phyloP scores from a whole-genome alignment of 2,329 filamentous ascomycete genomes.

The Cryphonectria japonica region DNA sequence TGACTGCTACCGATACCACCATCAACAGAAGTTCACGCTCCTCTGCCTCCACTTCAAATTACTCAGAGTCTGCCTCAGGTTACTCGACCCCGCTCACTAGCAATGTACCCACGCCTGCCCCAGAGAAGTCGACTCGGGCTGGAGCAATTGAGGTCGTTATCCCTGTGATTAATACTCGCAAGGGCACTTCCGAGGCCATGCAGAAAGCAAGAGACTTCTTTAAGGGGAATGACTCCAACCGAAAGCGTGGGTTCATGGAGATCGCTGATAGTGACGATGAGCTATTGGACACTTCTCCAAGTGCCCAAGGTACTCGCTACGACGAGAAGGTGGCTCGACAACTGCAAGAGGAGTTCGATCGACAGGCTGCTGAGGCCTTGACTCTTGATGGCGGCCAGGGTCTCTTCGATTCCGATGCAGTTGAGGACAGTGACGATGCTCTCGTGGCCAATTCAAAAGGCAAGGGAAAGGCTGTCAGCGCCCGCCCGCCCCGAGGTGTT shows the following conservation, averaged over 20 bases:
- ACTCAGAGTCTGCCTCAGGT: conserved; percentile 38
- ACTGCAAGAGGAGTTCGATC: conserved; percentile 54
- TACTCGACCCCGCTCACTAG: conserved; percentile 50
- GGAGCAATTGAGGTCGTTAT: conserved; percentile 43
- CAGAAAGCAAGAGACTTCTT: conserved; percentile 37
- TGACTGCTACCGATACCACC: conserved; percentile 22
- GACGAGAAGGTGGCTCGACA: conserved; percentile 59
- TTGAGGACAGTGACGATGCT: conserved; percentile 21
- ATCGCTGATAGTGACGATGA: conserved; percentile 49
- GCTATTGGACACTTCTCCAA: conserved; percentile 43
- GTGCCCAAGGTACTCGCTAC: conserved; percentile 56
- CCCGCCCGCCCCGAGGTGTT: background rate
- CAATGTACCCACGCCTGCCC: conserved; percentile 44
- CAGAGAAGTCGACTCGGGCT: conserved; percentile 31
- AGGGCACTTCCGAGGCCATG: conserved; percentile 48
- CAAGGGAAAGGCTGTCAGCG: conserved; percentile 27
- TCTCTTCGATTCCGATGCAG: conserved; percentile 33
- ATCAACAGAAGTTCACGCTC: conserved; percentile 40
- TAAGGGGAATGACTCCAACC: conserved; percentile 37
- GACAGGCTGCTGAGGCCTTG: conserved; percentile 19
- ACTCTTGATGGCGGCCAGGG: conserved; percentile 31
- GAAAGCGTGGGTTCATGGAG: conserved; percentile 49
- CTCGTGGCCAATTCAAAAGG: conserved; percentile 20
- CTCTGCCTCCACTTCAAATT: conserved; percentile 40
- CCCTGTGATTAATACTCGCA: conserved; percentile 31